Percentiles rank a stretch among this genome's conserved stretches.
These are phyloP conservation scores for Erigeron canadensis DNA, from an alignment of 129 eudicot genomes.

Conservation along the genomic window DNA sequence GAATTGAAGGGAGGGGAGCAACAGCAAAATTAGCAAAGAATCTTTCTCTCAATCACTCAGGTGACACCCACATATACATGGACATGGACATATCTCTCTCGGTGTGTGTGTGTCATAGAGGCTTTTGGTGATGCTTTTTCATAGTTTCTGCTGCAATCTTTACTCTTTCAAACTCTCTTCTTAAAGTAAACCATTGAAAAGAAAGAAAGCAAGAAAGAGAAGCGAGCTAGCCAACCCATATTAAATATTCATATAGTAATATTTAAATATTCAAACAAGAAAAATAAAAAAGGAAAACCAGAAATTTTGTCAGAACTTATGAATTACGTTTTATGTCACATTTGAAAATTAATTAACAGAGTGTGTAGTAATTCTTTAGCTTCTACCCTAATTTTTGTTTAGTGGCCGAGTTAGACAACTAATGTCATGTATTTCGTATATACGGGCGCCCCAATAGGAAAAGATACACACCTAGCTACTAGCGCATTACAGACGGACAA, in stretches of 20 bases:
- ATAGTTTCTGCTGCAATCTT: slow-evolving; percentile 40
- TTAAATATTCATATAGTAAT: background rate
- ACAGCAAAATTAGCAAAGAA: slow-evolving; percentile 27
- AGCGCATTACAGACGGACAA: too few species aligned
- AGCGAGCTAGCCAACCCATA: slow-evolving; percentile 18
- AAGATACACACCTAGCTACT: too few species aligned
- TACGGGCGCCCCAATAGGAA: too few species aligned
- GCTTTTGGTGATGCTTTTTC: slow-evolving; percentile 47
- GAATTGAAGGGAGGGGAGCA: slow-evolving; percentile 34
- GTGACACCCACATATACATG: slow-evolving; percentile 49
- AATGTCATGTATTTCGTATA: too few species aligned
- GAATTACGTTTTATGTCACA: too few species aligned
- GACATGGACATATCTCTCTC: slow-evolving; percentile 12
- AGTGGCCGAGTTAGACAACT: too few species aligned
- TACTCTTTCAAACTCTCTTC: slow-evolving; percentile 56
- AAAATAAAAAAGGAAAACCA: too few species aligned
- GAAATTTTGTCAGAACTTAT: too few species aligned
- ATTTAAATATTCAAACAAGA: background rate
- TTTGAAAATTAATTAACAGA: too few species aligned
- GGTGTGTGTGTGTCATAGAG: slow-evolving; percentile 17
- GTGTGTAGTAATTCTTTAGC: too few species aligned
- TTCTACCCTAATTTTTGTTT: too few species aligned
- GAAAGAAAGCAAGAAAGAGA: slow-evolving; percentile 33
- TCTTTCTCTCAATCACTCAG: slow-evolving; percentile 33
- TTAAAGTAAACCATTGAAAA: slow-evolving; percentile 55